Percentiles rank a stretch among this genome's conserved stretches.
These are phyloP conservation scores for Marasmius tenuissimus DNA, from an alignment of 1,284 basidiomycete genomes.

Conservation along the genomic window DNA sequence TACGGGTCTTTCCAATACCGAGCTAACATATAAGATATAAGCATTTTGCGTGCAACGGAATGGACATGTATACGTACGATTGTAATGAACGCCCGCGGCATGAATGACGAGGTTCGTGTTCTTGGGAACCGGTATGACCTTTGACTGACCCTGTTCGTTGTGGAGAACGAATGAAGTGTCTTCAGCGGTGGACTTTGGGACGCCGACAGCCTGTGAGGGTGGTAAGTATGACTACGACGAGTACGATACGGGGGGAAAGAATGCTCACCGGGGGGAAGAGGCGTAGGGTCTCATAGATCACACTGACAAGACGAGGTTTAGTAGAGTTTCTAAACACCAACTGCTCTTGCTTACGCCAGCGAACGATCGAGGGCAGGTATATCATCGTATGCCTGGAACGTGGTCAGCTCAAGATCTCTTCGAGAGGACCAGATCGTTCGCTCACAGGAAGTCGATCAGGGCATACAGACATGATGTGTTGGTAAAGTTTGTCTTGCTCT, in stretches of 20 bases:
- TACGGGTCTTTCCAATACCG: conserved; percentile 52
- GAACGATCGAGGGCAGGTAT: conserved; percentile 42
- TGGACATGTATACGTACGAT: conserved; percentile 31
- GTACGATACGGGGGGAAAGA: background rate
- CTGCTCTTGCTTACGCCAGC: conserved; percentile 37
- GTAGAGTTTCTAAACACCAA: too few relatives aligned
- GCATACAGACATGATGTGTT: conserved; percentile 47
- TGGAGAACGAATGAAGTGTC: conserved; percentile 39
- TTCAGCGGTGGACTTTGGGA: conserved; percentile 50
- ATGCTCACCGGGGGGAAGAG: conserved; percentile 54
- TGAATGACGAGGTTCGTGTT: conserved; percentile 40
- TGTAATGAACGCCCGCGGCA: conserved; percentile 44
- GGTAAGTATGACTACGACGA: background rate
- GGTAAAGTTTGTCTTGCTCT: conserved; percentile 58
- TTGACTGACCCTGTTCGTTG: conserved; percentile 30
- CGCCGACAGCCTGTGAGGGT: conserved; percentile 30
- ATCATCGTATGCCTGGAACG: conserved; percentile 48
- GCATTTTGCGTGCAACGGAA: background rate
- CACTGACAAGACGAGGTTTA: conserved; percentile 29
- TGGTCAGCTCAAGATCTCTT: background rate
- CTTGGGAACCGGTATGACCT: conserved; percentile 41
- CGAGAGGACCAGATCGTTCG: background rate
- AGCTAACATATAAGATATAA: conserved; percentile 28
- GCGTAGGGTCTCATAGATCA: conserved; percentile 61
- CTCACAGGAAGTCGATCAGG: conserved; percentile 43